Evolutionary conservation across 148 eudicot genomes (phyloP).

Genomic region (Rhododendron ovatum): DNA sequence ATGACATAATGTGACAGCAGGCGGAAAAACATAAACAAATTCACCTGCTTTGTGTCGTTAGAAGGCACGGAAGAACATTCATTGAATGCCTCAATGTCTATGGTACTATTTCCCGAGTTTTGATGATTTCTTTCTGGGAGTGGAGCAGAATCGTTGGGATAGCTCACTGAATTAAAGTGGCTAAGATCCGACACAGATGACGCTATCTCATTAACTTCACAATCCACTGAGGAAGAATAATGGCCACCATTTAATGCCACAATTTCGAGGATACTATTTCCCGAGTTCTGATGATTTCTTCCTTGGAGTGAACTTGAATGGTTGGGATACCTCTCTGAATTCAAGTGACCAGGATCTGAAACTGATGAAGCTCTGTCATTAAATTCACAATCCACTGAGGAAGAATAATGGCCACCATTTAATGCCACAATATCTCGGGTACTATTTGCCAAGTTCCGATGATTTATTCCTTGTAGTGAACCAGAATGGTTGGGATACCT

Average conservation of each 20-base stretch:
- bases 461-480: neutral
- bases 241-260: neutral
- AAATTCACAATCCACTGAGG: neutral
- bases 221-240: conserved; percentile 13
- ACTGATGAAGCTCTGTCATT: neutral
- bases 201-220: neutral
- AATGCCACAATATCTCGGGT: neutral
- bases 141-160: conserved; percentile 11
- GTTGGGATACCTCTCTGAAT: neutral
- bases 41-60: conserved; percentile 37
- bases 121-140: conserved; percentile 9
- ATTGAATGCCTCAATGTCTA: conserved; percentile 16
- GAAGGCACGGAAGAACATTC: conserved; percentile 26
- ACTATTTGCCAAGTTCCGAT: neutral
- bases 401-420: neutral
- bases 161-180: conserved; percentile 21
- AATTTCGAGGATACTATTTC: neutral
- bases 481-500: neutral
- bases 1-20: neutral
- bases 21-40: neutral
- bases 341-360: neutral
- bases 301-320: neutral
- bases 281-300: neutral
- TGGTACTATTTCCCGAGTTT: conserved; percentile 15
- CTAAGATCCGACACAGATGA: conserved; percentile 28